Percentiles rank a stretch among this genome's conserved stretches.
Evolutionary conservation across 306 rosid species (phyloP).

Genomic region (Purshia tridentata): DNA sequence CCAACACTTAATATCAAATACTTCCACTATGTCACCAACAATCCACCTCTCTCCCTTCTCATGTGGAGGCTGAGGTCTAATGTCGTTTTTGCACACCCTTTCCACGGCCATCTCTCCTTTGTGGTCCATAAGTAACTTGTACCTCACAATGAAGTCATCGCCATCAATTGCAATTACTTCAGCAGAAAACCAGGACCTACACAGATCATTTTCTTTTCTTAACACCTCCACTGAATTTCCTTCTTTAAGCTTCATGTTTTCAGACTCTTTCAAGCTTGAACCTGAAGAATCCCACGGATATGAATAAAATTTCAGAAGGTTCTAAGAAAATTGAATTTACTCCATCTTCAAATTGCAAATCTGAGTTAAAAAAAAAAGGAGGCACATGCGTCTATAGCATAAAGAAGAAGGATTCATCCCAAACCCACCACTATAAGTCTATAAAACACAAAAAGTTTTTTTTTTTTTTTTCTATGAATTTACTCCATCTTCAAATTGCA

Average conservation of each 20-base stretch:
- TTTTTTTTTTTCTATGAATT: too few relatives aligned
- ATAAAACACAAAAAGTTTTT: background rate
- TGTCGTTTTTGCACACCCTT: conserved; percentile 15
- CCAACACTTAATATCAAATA: conserved; percentile 28
- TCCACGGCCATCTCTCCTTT: conserved; percentile 23
- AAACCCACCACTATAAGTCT: background rate
- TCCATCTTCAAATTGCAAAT: too few relatives aligned
- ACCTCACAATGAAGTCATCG: conserved; percentile 13
- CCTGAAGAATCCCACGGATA: background rate
- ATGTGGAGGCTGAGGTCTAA: conserved; percentile 30
- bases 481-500: too few relatives aligned
- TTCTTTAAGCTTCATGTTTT: conserved; percentile 24
- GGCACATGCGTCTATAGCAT: background rate
- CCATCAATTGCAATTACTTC: conserved; percentile 13
- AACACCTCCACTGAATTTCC: conserved; percentile 32
- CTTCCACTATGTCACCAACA: conserved; percentile 33
- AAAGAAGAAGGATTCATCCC: background rate
- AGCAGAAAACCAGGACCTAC: conserved; percentile 24
- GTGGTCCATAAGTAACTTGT: conserved; percentile 12
- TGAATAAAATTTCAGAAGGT: too few relatives aligned
- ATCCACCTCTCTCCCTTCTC: conserved; percentile 7
- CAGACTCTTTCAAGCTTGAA: background rate
- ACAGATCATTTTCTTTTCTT: conserved; percentile 17
- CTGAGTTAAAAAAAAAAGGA: too few relatives aligned
- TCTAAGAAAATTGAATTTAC: too few relatives aligned